Conservation (phyloP, 2,329 filamentous ascomycete genomes). For the Exophiala mesophila region DNA sequence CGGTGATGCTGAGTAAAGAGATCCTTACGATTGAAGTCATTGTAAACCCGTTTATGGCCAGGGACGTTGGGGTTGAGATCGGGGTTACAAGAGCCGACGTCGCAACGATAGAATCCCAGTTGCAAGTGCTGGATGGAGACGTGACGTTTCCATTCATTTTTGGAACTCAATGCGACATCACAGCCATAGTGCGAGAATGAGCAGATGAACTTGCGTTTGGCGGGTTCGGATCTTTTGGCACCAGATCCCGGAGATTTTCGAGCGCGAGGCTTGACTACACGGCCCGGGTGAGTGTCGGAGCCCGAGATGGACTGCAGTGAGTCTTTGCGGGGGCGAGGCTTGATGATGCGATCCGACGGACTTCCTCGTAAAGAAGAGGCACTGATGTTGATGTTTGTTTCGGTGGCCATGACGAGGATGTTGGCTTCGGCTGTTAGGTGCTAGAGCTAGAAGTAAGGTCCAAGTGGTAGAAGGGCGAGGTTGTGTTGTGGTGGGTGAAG, state of each 20-base stretch:
- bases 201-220: conserved; percentile 60
- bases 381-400: conserved; percentile 21
- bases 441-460: background rate
- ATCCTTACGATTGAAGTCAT: conserved; percentile 87
- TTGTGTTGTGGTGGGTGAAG: background rate
- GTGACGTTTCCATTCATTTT: conserved; percentile 96
- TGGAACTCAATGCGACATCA: conserved; percentile 64
- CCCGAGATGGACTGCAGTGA: conserved; percentile 25
- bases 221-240: conserved; percentile 27
- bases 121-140: conserved; percentile 74
- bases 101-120: conserved; percentile 70
- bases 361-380: conserved; percentile 22
- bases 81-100: conserved; percentile 53
- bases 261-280: conserved; percentile 27
- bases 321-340: conserved; percentile 25
- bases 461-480: background rate
- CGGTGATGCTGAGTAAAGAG: conserved; percentile 84
- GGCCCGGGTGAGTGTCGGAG: conserved; percentile 24
- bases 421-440: background rate
- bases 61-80: conserved; percentile 25
- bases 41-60: conserved; percentile 32
- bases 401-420: conserved; percentile 18
- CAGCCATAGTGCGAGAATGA: conserved; percentile 78
- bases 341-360: conserved; percentile 25
- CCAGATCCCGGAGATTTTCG: conserved; percentile 27